Evolutionary conservation across 768 basidiomycete genomes (phyloP), one percentile per base, ranked within the genome.

Genomic region (Podaxis mareebaensis): DNA sequence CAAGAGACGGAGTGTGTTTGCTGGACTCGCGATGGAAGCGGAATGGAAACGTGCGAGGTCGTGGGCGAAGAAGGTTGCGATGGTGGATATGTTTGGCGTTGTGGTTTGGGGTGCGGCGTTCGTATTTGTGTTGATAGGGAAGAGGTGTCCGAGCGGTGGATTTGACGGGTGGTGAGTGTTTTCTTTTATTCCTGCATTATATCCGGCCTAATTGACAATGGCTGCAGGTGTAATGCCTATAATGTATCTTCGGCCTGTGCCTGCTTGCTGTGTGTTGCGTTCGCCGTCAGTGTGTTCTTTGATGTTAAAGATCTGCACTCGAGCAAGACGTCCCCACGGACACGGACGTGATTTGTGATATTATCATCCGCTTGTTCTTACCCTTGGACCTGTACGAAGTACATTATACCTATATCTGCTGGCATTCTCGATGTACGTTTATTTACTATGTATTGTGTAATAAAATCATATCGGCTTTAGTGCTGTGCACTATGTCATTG

Each of bases 211-310:
- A 33, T 64, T 64, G 11, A 22, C 53, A 26, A 58, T 42, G 17
- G 42, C 22, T 38, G 3, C 63, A 89, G 89, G 89, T 90, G 89
- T 72, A 85, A 85, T 67, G 86, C 85, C 8, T 91, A 88, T 72
- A 90, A 90, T 69, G 76, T 85, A 11, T 88, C 87, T 3, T 80
- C 84, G 2, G 88, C 89, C 13, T 80, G 83, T 24, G 80, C 87
- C 3, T 90, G 85, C 69, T 65, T 90, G 40, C 72, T 89, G 13
- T 79, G 77, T 57, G 68, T 90, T 49, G 72, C 80, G 1, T 91
- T 88, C 68, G 79, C 78, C 10, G 66, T 86, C 28, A 85, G 82
- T 67, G 72, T 79, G 20, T 90, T 86, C 71, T 89, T 89, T 71
- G 85, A 85, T 62, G 81, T 89, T 56, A 86, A 88, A 71, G 89